Evolutionary conservation across 768 basidiomycete species (phyloP), one percentile per base, ranked within the genome.

Genomic region (Podaxis carcinomalis): DNA sequence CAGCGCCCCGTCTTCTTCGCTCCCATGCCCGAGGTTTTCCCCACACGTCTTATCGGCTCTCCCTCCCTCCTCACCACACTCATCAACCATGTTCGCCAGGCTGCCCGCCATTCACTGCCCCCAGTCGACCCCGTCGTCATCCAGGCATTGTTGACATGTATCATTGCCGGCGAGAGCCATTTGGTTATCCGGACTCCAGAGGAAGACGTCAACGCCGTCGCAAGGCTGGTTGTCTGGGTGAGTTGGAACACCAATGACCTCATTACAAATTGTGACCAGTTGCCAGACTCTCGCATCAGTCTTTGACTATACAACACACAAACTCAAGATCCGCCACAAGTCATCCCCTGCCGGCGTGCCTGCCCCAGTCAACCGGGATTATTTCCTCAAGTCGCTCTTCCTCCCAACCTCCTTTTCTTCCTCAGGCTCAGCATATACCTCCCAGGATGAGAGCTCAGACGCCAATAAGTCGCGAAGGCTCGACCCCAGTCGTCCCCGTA

Each of bases 101-200:
- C 72, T 27, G 75, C 81, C n/a, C 75, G 72, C 7, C 68, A 68
- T 1, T 47, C 81, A 0, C 67, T 75, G 52, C 69, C 87, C 14
- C 86, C 86, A 6, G 59, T 89, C 2, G 88, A 91, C 56, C 77
- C 82, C 9, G 80, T 83, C 55, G 79, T 90, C 44, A 72, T 90
- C 21, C 87, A 87, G 68, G 83, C 86, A 21, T 73, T 90, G 14
- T 79, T 91, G 32, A 79, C 87, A 3, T 88, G 82, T 68, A 75
- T 91, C 51, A 73, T 88, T 37, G 78, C 88, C 2, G 83, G 83
- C 1, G 76, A 86, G 65, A 85, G 80, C 63, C 78, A 90, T 69
- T 73, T 92, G 28, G 77, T 92, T 58, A 73, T 92, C 16, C 79
- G 86, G 47, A 83, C 88, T 1, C 77, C 76, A 10, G 85, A 87